Evolutionary conservation across 176 grass and related monocot genomes (phyloP), one percentile per base, ranked within the genome.

Genomic region (Cenchrus purpureus): DNA sequence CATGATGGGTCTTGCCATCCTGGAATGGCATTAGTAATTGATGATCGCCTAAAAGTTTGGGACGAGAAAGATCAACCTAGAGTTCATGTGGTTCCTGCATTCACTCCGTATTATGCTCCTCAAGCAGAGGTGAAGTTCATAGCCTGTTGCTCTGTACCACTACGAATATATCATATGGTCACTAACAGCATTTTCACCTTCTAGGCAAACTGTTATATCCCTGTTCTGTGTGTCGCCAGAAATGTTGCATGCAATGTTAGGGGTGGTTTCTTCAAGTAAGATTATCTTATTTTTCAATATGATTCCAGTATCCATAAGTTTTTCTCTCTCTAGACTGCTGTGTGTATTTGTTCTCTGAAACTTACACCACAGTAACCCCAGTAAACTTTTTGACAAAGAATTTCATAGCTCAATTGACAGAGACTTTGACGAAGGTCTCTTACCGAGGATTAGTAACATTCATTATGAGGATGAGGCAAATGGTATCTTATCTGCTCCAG

Each of bases 181-280:
- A 72, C 73, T 84, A 90, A 95, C 20, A 52, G 31, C 7, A 68
- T 80, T 60, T 60, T 55, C 32, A 77, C 71, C 40, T 69, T 74
- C 13, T 77, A 98, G 96, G 91, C 83, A 86, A 99, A 94, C 34
- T 92, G 87, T 68, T 84, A 83, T 70, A 90, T 95, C 59, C 93
- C 97, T 9, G 90, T 96, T 80, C 86, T 99, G 8, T 93, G 89
- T 94, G 97, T 99, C 4, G 97, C 93, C 31, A 99, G 97, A 95
- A 99, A 99, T 86, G 97, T 99, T 74, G 97, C 97, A 3, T 99
- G 97, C 86, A 96, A 90, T 91, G 91, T 99, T 75, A 91, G 97
- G 86, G 97, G 97, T n/a, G 81, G 90, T 29, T 99, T 99, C 76
- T 99, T 99, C 88, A 99, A 89, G 97, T 99, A 95, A 92, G 93